phyloP scores from a whole-genome alignment of 1,139 yeast genomes.

The Meyerozyma sp. region DNA sequence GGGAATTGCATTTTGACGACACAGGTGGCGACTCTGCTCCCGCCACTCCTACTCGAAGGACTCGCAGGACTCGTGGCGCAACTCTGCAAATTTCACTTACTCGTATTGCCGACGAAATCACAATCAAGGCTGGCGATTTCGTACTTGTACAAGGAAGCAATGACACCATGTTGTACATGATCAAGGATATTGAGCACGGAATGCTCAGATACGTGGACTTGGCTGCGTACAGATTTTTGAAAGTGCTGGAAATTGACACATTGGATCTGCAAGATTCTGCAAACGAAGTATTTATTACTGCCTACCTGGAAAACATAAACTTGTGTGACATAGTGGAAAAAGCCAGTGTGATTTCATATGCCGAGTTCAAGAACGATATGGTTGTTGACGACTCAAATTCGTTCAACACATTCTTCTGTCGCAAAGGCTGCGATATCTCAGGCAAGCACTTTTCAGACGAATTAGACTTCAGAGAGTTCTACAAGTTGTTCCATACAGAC shows the following conservation, averaged over 20 bases:
- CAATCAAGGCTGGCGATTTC: conserved; percentile 36
- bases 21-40: not conserved
- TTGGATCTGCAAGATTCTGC: conserved; percentile 6
- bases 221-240: conserved; percentile 31
- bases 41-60: not conserved
- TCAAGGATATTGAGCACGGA: conserved; percentile 39
- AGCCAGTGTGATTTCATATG: conserved; percentile 28
- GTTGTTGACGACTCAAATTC: conserved; percentile 26
- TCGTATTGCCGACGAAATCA: conserved; percentile 31
- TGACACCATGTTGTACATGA: conserved; percentile 24
- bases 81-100: conserved; percentile 13
- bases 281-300: conserved; percentile 40
- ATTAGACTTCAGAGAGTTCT: conserved; percentile 32
- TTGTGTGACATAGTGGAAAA: conserved; percentile 24
- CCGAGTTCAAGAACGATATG: conserved; percentile 18
- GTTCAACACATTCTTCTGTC: conserved; percentile 27
- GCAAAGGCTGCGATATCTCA: conserved; percentile 31
- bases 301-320: conserved; percentile 28
- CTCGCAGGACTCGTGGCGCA: not conserved
- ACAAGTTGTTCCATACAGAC: conserved; percentile 11
- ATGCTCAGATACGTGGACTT: conserved; percentile 33
- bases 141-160: conserved; percentile 20
- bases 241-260: conserved; percentile 18
- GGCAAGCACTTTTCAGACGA: conserved; percentile 25
- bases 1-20: not conserved